Evolutionary conservation across 257 asterid species (phyloP), one percentile per base, ranked within the genome.

Genomic region (Gentiana straminea): DNA sequence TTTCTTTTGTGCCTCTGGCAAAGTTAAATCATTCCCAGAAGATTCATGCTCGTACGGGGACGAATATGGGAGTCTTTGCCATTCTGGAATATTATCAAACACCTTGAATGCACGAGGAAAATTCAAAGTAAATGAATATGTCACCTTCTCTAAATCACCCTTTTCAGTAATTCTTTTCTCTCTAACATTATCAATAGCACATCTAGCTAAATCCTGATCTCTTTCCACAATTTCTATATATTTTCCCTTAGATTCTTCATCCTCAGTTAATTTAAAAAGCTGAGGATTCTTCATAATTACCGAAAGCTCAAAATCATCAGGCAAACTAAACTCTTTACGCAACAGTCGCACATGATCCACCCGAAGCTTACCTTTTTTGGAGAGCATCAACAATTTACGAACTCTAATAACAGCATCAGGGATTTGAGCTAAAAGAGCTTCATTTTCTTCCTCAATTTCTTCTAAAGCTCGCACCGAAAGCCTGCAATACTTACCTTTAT

Each of bases 21-120:
- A 86, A 69, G 92, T 77, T 73, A 86, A 64, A 64, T 89, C 97
- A 45, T 83, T 83, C 55, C 86, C 89, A 0, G 87, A 81, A 11
- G 81, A 65, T 54, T 86, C 81, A 24, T 24, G 24, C 72, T 86
- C 97, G 48, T 86, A 86, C 0, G 97, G 97, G 2, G 94, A 89
- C 94, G 92, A 86, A 62, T 89, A 89, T 3, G 97, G 95, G 68
- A 86, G 58, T 77, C 95, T 81, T 78, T 89, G 94, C 97, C 97
- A 86, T 44, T 89, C 83, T 94, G 95, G 83, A 36, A 89, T 77
- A 0, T 94, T 94, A 79, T 83, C 83, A 6, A 92, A 92, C 35
- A 81, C 78, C 84, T 81, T 89, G 48, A 86, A 83, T 38, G 92
- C 95, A 0, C 92, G 95, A 9, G 97, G 97, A 24, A 89, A 89